Conservation (phyloP, 2,329 filamentous ascomycete genomes). For the Arachnomyces sp. region DNA sequence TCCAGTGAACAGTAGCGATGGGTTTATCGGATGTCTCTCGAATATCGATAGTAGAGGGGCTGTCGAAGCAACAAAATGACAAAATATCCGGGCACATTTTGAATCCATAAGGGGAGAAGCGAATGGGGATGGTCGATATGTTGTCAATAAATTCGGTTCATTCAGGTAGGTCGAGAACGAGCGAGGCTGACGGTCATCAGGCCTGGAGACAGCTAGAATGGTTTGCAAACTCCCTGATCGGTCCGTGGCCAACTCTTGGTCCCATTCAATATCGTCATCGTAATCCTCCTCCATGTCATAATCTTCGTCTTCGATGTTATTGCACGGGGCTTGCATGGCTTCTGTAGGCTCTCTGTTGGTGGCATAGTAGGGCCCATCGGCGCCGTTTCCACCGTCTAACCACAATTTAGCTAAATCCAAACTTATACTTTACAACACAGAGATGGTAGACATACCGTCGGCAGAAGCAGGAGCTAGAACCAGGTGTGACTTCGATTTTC, state of each 20-base stretch:
- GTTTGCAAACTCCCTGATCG: not conserved
- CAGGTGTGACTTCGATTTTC: too few relatives aligned
- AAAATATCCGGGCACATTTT: slow-evolving; percentile 73
- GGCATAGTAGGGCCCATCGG: too few relatives aligned
- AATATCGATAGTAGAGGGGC: slow-evolving; percentile 80
- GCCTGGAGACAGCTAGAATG: slow-evolving; percentile 36
- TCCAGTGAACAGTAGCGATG: slow-evolving; percentile 57
- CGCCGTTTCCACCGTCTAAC: too few relatives aligned
- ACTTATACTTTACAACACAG: too few relatives aligned
- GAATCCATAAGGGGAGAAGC: slow-evolving; percentile 70
- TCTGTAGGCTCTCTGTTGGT: too few relatives aligned
- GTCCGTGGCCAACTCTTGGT: slow-evolving; percentile 45
- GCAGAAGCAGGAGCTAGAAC: too few relatives aligned
- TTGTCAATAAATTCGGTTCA: slow-evolving; percentile 47
- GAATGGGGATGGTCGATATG: slow-evolving; percentile 57
- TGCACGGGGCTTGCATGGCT: slow-evolving; percentile 8
- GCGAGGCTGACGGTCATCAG: slow-evolving; percentile 40
- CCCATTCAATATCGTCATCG: slow-evolving; percentile 54
- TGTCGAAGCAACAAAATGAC: slow-evolving; percentile 84
- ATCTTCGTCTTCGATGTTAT: slow-evolving; percentile 35
- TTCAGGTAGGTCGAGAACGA: slow-evolving; percentile 42
- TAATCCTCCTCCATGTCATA: slow-evolving; percentile 54
- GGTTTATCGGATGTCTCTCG: slow-evolving; percentile 70
- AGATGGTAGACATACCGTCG: too few relatives aligned
- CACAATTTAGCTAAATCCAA: too few relatives aligned